phyloP scores from a whole-genome alignment of 176 grass and related monocot species.

The Eleusine coracana region DNA sequence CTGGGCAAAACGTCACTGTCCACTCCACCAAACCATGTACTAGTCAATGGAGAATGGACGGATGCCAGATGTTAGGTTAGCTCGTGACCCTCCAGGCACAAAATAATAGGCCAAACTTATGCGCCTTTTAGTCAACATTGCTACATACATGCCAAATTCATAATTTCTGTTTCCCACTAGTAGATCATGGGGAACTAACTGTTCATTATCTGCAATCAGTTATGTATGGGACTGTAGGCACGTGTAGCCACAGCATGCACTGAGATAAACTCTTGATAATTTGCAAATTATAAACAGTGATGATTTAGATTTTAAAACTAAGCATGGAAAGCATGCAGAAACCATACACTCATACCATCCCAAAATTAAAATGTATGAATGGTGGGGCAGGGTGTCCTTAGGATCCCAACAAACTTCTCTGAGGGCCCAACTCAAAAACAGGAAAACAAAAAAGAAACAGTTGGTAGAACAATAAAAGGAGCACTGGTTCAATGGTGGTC shows the following conservation, averaged over 20 bases:
- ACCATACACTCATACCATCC: neutral
- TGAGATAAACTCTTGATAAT: neutral
- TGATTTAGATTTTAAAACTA: too few species aligned
- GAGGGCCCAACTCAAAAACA: slow-evolving; percentile 6
- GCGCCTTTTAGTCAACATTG: slow-evolving; percentile 13
- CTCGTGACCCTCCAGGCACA: slow-evolving; percentile 2
- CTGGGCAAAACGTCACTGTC: slow-evolving; percentile 30
- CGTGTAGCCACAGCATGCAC: too few species aligned
- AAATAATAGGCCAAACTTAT: slow-evolving; percentile 29
- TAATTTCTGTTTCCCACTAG: slow-evolving; percentile 7
- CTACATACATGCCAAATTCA: neutral
- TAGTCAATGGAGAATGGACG: neutral
- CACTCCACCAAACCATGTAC: slow-evolving; percentile 14
- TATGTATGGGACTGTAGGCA: neutral
- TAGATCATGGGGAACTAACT: neutral
- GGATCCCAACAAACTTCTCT: slow-evolving; percentile 30
- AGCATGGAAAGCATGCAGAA: neutral
- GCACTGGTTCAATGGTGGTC: neutral
- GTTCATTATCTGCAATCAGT: neutral
- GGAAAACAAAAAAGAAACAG: slow-evolving; percentile 4
- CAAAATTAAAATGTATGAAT: neutral
- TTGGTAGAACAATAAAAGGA: slow-evolving; percentile 42
- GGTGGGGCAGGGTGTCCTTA: neutral
- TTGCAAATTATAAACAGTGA: neutral
- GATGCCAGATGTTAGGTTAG: slow-evolving; percentile 12